Evolutionary conservation across 495 filamentous ascomycete species (phyloP), one percentile per base, ranked within the genome.

Genomic region (Penicillium goetzii): DNA sequence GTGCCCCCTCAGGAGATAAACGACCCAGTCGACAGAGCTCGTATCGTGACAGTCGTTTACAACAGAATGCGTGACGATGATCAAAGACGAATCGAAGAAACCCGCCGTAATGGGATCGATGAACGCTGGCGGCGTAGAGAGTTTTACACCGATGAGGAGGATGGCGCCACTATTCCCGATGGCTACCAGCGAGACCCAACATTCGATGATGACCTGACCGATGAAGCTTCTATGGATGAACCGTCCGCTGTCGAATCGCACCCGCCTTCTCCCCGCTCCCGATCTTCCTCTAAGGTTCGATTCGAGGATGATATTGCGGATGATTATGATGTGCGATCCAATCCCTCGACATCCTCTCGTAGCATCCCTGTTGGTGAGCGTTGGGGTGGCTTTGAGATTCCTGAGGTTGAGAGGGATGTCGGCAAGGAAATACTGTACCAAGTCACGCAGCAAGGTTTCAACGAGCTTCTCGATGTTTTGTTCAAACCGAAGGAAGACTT

Each of bases 351-450:
- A 1, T 93, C 91, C 7, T 93, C 90, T 15, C 82, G 90, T 38
- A 90, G 88, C 67, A 85, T 90, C n/a, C 86, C 90, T 25, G 72
- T 86, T 47, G 81, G 82, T 9, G 90, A 95, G 72, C 81, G 92
- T 40, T 93, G 90, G 91, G 92, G 88, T 38, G 91, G 87, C 10
- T 90, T 91, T 68, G 91, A 93, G 63, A 89, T 92, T 14, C 90
- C 91, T 10, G 90, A 92, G 54, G 86, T 87, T 17, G 93, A 96
- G 68, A 83, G 80, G 65, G 92, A 97, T 69, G 85, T 90, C 9
- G 92, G 92, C 33, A 92, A 90, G 64, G 95, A 98, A 68, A 86
- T 97, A 17, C 79, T 98, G 8, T 97, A 95, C 68, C 91, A 97
- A 70, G 87, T 94, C 19, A 91, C 90, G 0, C 92, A 97, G 68